Evolutionary conservation across 176 grass and related monocot genomes (phyloP).

Genomic region (Oryza glaberrima): DNA sequence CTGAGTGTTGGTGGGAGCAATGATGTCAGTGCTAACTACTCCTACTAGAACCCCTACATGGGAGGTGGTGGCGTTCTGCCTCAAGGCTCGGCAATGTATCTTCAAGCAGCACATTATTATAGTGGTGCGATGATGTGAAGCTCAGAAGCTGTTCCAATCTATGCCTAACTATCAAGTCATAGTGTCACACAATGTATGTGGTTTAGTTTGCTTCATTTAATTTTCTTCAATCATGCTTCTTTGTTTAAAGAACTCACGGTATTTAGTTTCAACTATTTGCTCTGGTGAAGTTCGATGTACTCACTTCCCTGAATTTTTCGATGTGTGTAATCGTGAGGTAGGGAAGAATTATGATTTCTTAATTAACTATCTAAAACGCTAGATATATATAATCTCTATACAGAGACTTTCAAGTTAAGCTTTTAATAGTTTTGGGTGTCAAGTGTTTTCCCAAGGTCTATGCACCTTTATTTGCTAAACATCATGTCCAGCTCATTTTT

Average conservation of each 20-base stretch:
- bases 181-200: background rate
- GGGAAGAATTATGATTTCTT: background rate
- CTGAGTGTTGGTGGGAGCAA: background rate
- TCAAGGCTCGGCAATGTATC: background rate
- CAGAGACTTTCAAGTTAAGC: background rate
- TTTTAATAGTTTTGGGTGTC: background rate
- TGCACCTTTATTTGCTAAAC: background rate
- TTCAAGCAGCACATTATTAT: background rate
- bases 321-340: background rate
- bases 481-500: background rate
- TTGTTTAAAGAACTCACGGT: background rate
- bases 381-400: too few species aligned
- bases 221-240: background rate
- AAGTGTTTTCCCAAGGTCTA: background rate
- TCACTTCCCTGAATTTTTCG: background rate
- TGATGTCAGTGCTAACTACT: background rate
- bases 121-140: background rate
- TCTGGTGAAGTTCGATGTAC: too few species aligned
- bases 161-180: background rate
- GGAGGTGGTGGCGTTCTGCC: background rate
- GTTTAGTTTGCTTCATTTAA: background rate
- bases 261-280: background rate
- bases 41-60: background rate
- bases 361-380: background rate
- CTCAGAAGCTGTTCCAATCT: background rate